Base-by-base conservation (phyloP, 805 yeast species). In the Barnettozyma sucrosica region DNA sequence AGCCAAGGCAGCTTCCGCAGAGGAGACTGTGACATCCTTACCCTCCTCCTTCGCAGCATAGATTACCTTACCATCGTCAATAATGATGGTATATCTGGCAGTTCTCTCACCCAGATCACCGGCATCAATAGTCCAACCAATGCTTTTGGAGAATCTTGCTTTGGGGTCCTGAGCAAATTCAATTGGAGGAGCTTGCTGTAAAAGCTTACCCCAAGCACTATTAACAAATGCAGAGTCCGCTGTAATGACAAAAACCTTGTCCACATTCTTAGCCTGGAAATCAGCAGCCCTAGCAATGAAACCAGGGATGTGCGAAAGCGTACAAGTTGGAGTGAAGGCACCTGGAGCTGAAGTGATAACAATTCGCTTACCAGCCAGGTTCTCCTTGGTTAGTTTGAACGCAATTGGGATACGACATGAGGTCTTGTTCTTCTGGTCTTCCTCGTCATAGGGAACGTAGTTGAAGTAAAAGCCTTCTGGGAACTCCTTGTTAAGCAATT, bases 241-340 rank as follows among this genome's bases (percentile, higher is more conserved):
- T 25, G 88, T 74, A 49, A 83, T 58, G 13, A 85, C 81, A 46
- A 84, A 68, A 49, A 84, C 69, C 57, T 53, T 49, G 39, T 83
- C 86, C 41, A 82, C 81, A 34, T 83, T 80, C 66, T 81, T 82
- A 47, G 70, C 66, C 58, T 72, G 66, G 61, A 86, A 75, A 46
- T 77, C 75, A 20, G 62, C 63, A 46, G 75, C 63, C 53, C 78
- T 69, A 49, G 68, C 60, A 49, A 83, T 64, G 69, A 69, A 83
- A 21, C 81, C 86, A 48, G 92, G 92, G 51, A 85, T 75, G 66
- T 85, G 93, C 57, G 77, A 72, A 44, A 75, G 78, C 43, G 85
- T 74, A 66, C 93, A 85, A 7, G 92, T 80, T 48, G 92, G 95
- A 24, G 95, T 85, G 74, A 85, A 87, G 10, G 95, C 93, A 52